phyloP scores from a whole-genome alignment of 192 early-diverging fungal genomes.

The Spizellomyces punctatus region DNA sequence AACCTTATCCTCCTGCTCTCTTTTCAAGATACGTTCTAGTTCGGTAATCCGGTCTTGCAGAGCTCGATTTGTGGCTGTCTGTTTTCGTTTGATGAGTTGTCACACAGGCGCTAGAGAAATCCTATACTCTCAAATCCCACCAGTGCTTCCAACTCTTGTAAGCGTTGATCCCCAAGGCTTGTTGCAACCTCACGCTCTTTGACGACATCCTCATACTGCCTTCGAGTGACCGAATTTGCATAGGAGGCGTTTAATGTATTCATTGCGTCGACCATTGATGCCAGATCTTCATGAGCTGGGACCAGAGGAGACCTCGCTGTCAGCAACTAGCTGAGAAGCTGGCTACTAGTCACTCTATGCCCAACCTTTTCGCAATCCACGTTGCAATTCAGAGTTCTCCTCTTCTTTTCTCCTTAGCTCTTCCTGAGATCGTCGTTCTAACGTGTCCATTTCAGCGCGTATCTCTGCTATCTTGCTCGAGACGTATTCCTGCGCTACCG shows the following conservation, averaged over 20 bases:
- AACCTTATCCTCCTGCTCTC: slow-evolving; percentile 19
- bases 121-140: no score
- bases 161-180: no score
- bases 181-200: neutral
- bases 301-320: neutral
- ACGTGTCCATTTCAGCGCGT: slow-evolving; percentile 34
- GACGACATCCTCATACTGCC: neutral
- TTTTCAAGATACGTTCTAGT: slow-evolving; percentile 12
- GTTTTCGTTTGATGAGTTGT: no score
- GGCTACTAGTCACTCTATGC: neutral
- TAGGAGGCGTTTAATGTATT: slow-evolving; percentile 13
- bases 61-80: neutral
- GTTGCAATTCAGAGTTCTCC: slow-evolving; percentile 32
- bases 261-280: slow-evolving; percentile 11
- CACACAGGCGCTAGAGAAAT: no score
- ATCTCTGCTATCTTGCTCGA: slow-evolving; percentile 30
- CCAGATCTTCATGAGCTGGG: slow-evolving; percentile 21
- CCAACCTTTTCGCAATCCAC: slow-evolving; percentile 29
- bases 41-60: slow-evolving; percentile 1
- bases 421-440: slow-evolving; percentile 34
- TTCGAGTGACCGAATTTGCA: neutral
- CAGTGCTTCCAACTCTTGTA: no score
- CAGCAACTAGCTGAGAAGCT: neutral
- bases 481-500: slow-evolving; percentile 28
- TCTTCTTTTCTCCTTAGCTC: slow-evolving; percentile 40